Evolutionary conservation across 2,329 filamentous ascomycete species (phyloP), one percentile per base, ranked within the genome.

Genomic region (Plectosphaerella plurivora): DNA sequence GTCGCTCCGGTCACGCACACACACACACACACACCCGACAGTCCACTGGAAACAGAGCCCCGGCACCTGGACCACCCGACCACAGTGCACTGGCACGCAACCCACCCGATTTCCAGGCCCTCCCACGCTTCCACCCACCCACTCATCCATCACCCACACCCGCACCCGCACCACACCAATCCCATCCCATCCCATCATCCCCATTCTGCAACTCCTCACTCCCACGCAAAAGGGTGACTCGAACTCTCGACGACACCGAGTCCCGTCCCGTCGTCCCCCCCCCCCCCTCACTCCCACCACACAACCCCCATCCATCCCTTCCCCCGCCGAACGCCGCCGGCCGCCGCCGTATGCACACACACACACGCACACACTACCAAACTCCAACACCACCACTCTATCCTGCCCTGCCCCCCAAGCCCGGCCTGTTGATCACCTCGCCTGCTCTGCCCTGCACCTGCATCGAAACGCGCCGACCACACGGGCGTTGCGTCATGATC

Each of bases 401-500:
- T 14, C 22, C 22, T 22, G 45, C 15, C 45, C 35, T n/a, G 18
- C 22, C 16, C 45, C 45, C 35, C 45, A 33, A 28, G 35, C 35
- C 45, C 35, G 45, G 35, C 45, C 45, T 28, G 45, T 18, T 25
- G 45, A 47, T 35, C 45, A 47, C 45, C 25, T 49, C 47, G 35
- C 15, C 47, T 49, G 33, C 15, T 35, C 22, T 33, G 39, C 46
- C 7, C 39, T 22, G 20, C 47, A 49, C 47, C 47, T 49, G 47
- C 47, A 49, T 49, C 47, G n/a, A n/a, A n/a, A n/a, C n/a, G 47
- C 47, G 47, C 22, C 47, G 20, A 10, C 35, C 47, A 39, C 36
- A 37, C 47, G 15, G 47, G 18, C 47, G 49, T 51, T 51, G 49
- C 49, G 49, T 51, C 49, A 51, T 51, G 49, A 45, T 16, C 49